Conservation (phyloP, 1,139 yeast genomes). For the Yamadazyma aaseri region DNA sequence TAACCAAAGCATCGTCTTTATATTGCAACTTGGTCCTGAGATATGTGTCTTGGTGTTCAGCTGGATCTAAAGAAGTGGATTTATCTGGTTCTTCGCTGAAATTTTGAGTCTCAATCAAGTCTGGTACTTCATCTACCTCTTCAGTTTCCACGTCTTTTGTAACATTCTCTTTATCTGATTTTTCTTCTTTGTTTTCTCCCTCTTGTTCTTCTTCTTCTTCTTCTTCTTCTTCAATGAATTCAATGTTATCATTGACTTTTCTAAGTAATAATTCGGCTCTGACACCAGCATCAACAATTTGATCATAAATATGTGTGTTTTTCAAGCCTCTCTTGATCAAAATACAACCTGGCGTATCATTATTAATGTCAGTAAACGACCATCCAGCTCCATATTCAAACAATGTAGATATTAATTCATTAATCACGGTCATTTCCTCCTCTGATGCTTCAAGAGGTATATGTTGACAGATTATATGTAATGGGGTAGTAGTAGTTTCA, state of each 20-base stretch:
- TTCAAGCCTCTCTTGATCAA: constrained; percentile 50
- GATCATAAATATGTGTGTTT: constrained; percentile 42
- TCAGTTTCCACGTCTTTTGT: constrained; percentile 16
- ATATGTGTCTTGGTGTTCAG: constrained; percentile 64
- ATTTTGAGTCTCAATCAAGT: neutral
- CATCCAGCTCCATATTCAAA: constrained; percentile 92
- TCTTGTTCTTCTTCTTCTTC: constrained; percentile 18
- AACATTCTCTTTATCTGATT: constrained; percentile 17
- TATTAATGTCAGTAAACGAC: constrained; percentile 66
- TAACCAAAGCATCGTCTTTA: constrained; percentile 67
- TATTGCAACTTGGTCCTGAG: constrained; percentile 68
- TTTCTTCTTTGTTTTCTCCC: constrained; percentile 16
- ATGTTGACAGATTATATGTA: constrained; percentile 62
- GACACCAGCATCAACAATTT: constrained; percentile 83
- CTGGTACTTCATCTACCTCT: constrained; percentile 1
- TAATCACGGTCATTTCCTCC: constrained; percentile 49
- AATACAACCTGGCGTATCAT: constrained; percentile 78
- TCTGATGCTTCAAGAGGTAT: constrained; percentile 45
- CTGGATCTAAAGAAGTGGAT: constrained; percentile 33
- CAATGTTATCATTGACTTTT: constrained; percentile 60
- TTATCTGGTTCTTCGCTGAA: constrained; percentile 7
- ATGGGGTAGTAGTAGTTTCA: constrained; percentile 68
- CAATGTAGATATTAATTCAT: constrained; percentile 57
- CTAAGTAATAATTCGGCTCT: constrained; percentile 82
- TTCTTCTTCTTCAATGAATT: constrained; percentile 29